Evolutionary conservation across 2,329 filamentous ascomycete species (phyloP).

Genomic region (Bipolaris cookei): DNA sequence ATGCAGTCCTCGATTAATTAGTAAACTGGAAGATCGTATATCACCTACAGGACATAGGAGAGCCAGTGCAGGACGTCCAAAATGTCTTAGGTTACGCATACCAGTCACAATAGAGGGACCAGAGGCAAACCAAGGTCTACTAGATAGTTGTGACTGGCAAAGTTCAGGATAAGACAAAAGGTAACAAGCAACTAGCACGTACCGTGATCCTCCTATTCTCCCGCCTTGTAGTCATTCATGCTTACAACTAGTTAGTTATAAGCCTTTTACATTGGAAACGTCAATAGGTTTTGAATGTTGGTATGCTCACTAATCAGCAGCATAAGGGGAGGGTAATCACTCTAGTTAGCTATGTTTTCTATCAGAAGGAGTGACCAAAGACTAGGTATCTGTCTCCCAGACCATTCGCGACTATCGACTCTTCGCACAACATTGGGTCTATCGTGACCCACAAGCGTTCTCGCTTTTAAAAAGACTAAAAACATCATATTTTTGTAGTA

Average conservation of each 20-base stretch:
- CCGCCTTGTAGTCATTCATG: not conserved
- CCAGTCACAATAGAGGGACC: too few relatives aligned
- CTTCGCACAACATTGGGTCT: not conserved
- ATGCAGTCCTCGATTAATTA: too few relatives aligned
- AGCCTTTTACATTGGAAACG: not conserved
- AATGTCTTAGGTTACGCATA: too few relatives aligned
- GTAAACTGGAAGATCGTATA: too few relatives aligned
- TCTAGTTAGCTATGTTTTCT: not conserved
- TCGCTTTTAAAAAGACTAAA: not conserved
- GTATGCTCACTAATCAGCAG: not conserved
- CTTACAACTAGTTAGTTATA: too few relatives aligned
- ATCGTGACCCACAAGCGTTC: not conserved
- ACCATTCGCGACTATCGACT: not conserved
- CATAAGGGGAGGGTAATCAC: not conserved
- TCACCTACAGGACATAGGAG: too few relatives aligned
- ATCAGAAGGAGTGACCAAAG: not conserved
- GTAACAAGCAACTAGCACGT: too few relatives aligned
- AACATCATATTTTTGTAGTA: not conserved
- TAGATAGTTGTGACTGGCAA: too few relatives aligned
- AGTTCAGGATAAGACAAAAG: too few relatives aligned
- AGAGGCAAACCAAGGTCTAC: too few relatives aligned
- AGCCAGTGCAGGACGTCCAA: too few relatives aligned
- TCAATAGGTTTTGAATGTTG: not conserved
- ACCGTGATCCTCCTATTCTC: too few relatives aligned
- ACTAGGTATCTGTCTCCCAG: not conserved